Conservation (phyloP, 2,329 filamentous ascomycete species). For the Epichloe amarillans region DNA sequence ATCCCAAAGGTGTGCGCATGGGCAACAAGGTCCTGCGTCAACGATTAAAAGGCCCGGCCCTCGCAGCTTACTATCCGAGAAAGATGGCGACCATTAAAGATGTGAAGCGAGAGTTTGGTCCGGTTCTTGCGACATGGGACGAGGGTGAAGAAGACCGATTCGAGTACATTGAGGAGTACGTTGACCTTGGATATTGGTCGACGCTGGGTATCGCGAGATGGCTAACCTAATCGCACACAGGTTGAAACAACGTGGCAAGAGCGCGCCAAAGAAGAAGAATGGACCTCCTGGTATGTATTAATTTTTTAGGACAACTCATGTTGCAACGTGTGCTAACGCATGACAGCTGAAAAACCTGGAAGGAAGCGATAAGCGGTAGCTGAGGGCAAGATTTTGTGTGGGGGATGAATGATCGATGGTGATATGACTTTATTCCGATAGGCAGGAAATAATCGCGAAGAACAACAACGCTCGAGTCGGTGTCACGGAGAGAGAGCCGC, state of each 20-base stretch:
- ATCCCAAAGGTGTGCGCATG: conserved; percentile 67
- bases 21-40: conserved; percentile 90
- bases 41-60: conserved; percentile 66
- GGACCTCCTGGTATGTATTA: conserved; percentile 26
- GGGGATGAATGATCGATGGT: not conserved
- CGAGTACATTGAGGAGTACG: conserved; percentile 57
- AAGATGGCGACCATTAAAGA: conserved; percentile 59
- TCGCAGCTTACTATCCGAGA: conserved; percentile 82
- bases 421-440: not conserved
- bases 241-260: conserved; percentile 70
- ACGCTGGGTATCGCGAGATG: not conserved
- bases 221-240: conserved; percentile 29
- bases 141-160: conserved; percentile 68
- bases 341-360: conserved; percentile 15
- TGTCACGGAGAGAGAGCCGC: not conserved
- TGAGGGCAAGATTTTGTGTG: not conserved
- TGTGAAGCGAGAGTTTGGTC: conserved; percentile 54
- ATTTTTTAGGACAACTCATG: not conserved
- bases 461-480: not conserved
- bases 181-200: conserved; percentile 1
- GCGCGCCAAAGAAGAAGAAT: conserved; percentile 78
- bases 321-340: not conserved
- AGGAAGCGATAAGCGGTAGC: conserved; percentile 17
- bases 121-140: conserved; percentile 56
- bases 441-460: not conserved